Base-by-base conservation (phyloP, 257 asterid species). In the Asclepias syriaca region DNA sequence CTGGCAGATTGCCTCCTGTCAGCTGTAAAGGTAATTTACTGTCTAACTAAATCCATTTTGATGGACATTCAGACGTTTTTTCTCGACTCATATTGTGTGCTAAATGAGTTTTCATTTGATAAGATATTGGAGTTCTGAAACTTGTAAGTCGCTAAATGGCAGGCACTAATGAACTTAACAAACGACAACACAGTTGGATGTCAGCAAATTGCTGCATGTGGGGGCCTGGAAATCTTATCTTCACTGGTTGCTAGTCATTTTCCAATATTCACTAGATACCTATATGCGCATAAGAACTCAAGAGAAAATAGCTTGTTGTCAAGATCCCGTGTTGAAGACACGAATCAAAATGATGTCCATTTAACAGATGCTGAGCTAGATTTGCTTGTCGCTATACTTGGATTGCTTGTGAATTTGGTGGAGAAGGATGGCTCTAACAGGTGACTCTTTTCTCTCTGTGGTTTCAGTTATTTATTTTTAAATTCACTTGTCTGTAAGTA, bases 381-480 rank as follows among this genome's bases (percentile, higher is more conserved):
- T 78, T 83, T 88, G 80, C 96, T 90, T 72, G 95, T 90, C 73
- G 92, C 95, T 74, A 86, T 90, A 77, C 70, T 90, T 80, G 96
- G 96, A n/a, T 82, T 90, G 80, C 95, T 90, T 72, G 96, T 90
- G 80, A 90, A 90, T 83, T 81, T 90, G 84, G 95, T 90, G 29
- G 96, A 90, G 84, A 90, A 90, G 81, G 95, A 88, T 70, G 82
- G 85, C 43, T 60, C 72, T 68, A 90, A 86, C 77, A 86, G 96
- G 96, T 90, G 71, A 64, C 61, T 66, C 3, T 69, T 78, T 9
- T 67, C n/a, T 18, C 8, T 64, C 40, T 37, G 56, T 19, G 18
- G 48, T 22, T 57, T 34, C 1, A 5, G 11, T 21, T 48, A 43
- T 27, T 5, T 19, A 8, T 75, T 60, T 18, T 43, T 50, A 4